phyloP scores from a whole-genome alignment of 2,329 filamentous ascomycete species.

The Lachnum nothofagi region DNA sequence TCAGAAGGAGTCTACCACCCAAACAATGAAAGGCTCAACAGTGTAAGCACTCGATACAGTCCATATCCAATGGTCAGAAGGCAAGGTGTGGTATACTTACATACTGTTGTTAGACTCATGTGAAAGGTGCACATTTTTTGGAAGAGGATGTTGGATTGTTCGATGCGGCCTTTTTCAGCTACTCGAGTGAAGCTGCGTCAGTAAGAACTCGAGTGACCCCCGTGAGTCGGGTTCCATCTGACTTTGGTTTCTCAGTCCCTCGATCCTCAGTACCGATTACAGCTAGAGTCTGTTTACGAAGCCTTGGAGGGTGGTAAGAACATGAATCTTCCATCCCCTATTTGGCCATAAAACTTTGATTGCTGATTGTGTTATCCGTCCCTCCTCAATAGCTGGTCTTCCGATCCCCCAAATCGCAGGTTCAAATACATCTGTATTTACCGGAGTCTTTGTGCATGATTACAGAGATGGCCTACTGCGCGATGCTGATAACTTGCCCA shows the following conservation, averaged over 20 bases:
- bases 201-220: not conserved
- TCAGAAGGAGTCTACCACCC: constrained; percentile 49
- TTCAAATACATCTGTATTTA: constrained; percentile 37
- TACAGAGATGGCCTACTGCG: constrained; percentile 8
- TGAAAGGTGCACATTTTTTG: constrained; percentile 28
- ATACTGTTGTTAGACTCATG: not conserved
- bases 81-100: not conserved
- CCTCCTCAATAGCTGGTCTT: constrained; percentile 12
- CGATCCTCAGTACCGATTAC: constrained; percentile 11
- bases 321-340: not conserved
- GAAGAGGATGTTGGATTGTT: constrained; percentile 32
- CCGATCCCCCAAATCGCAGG: constrained; percentile 9
- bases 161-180: constrained; percentile 37
- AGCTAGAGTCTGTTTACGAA: constrained; percentile 10
- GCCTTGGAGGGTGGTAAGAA: constrained; percentile 9
- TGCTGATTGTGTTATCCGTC: too few relatives aligned
- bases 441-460: constrained; percentile 33
- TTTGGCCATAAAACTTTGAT: too few relatives aligned
- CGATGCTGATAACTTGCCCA: constrained; percentile 17
- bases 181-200: constrained; percentile 33
- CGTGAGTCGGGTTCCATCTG: not conserved
- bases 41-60: constrained; percentile 27
- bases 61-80: not conserved
- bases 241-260: constrained; percentile 2
- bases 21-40: constrained; percentile 38